phyloP scores from a whole-genome alignment of 495 filamentous ascomycete species.

The Hyphodiscus hymeniophilus region DNA sequence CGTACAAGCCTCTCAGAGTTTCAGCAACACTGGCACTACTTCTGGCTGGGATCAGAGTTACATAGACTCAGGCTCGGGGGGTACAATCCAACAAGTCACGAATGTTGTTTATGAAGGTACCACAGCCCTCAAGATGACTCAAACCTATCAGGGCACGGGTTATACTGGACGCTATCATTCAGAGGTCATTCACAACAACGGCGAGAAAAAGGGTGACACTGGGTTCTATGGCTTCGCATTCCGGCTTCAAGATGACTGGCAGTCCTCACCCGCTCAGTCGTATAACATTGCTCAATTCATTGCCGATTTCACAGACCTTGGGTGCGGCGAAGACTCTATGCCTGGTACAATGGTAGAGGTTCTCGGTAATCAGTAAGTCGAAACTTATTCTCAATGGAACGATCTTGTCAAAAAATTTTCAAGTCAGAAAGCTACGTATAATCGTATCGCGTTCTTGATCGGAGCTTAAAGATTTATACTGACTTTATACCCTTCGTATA shows the following conservation, averaged over 20 bases:
- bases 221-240: conserved; percentile 51
- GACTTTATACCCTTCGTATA: too few species aligned
- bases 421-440: too few species aligned
- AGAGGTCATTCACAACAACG: conserved; percentile 39
- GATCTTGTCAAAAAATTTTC: too few species aligned
- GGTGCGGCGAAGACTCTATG: conserved; percentile 46
- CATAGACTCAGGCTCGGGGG: conserved; percentile 40
- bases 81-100: conserved; percentile 38
- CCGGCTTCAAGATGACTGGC: conserved; percentile 40
- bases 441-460: too few species aligned
- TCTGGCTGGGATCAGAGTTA: conserved; percentile 35
- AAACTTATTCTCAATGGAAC: too few species aligned
- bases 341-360: conserved; percentile 47
- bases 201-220: conserved; percentile 39
- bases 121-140: conserved; percentile 44
- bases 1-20: conserved; percentile 32
- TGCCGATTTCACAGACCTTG: conserved; percentile 38
- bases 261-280: conserved; percentile 36
- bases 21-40: conserved; percentile 42
- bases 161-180: conserved; percentile 48
- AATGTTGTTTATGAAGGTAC: conserved; percentile 36
- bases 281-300: conserved; percentile 52
- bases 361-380: conserved; percentile 34
- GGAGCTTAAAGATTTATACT: too few species aligned
- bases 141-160: conserved; percentile 37